phyloP scores from a whole-genome alignment of 805 yeast species.

The Kluyveromyces wickerhamii region DNA sequence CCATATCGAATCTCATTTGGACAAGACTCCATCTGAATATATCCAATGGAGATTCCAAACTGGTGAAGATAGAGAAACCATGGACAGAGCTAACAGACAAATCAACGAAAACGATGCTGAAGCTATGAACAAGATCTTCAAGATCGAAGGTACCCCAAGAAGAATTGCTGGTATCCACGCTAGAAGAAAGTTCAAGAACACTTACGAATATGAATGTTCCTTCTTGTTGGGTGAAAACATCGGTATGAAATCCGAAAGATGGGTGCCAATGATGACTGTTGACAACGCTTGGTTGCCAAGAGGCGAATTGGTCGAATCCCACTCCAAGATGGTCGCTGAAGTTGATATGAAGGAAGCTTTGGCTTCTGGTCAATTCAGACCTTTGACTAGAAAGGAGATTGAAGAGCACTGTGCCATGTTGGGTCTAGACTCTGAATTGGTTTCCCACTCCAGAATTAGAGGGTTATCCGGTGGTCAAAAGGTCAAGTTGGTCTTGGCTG shows the following conservation, averaged over 20 bases:
- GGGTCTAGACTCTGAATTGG: constrained; percentile 98
- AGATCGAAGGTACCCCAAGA: constrained; percentile 97
- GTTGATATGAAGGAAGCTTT: constrained; percentile 99
- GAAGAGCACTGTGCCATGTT: constrained; percentile 98
- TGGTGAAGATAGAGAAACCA: constrained; percentile 99
- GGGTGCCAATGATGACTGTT: constrained; percentile 99
- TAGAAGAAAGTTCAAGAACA: constrained; percentile 99
- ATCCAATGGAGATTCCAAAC: constrained; percentile 99
- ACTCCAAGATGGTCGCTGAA: constrained; percentile 98
- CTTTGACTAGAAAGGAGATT: constrained; percentile 99
- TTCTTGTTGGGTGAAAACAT: constrained; percentile 97
- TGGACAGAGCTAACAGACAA: constrained; percentile 99
- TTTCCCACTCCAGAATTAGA: constrained; percentile 99
- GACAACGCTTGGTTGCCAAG: constrained; percentile 99
- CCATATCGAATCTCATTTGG: constrained; percentile 96
- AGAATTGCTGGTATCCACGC: constrained; percentile 90
- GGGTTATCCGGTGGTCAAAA: constrained; percentile 99
- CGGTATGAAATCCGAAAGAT: constrained; percentile 98
- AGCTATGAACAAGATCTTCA: constrained; percentile 99
- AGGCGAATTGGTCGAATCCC: constrained; percentile 95
- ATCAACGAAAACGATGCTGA: constrained; percentile 95
- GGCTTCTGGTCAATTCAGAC: constrained; percentile 99
- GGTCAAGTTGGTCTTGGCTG: constrained; percentile 99
- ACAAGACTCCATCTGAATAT: constrained; percentile 99
- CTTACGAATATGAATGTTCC: constrained; percentile 98